Evolutionary conservation across 2,329 filamentous ascomycete genomes (phyloP).

Genomic region (Mycosphaerelloides madeirae): DNA sequence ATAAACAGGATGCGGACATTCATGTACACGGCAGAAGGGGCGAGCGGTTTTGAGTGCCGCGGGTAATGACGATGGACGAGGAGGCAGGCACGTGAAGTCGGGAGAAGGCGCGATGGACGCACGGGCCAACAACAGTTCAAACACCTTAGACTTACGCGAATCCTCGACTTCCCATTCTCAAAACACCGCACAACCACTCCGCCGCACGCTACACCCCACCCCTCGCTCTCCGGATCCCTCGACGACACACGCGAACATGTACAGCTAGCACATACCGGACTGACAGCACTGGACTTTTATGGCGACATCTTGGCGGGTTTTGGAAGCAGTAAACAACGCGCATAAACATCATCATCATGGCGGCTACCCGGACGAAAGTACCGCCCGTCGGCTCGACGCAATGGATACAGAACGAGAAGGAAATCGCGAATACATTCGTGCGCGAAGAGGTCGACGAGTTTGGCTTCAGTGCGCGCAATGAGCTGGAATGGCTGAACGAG

Average conservation of each 20-base stretch:
- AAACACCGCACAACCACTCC: constrained; percentile 10
- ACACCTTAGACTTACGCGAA: too few species aligned
- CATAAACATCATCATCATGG: constrained; percentile 15
- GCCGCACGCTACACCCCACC: constrained; percentile 5
- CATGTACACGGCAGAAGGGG: too few species aligned
- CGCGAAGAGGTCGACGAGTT: constrained; percentile 88
- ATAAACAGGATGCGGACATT: not conserved
- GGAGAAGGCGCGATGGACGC: too few species aligned
- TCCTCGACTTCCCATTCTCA: too few species aligned
- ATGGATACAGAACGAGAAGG: constrained; percentile 83
- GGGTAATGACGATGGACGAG: too few species aligned
- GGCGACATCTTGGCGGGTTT: constrained; percentile 6
- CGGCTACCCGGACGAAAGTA: constrained; percentile 24
- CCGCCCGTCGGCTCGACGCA: constrained; percentile 36
- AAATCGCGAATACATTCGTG: constrained; percentile 69
- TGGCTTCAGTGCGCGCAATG: constrained; percentile 83
- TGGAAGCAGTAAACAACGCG: constrained; percentile 10
- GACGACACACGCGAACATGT: constrained; percentile 18
- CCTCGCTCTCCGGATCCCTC: constrained; percentile 1
- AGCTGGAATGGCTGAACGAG: constrained; percentile 97
- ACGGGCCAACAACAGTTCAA: too few species aligned
- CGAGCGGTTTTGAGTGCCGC: too few species aligned
- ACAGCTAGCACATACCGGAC: constrained; percentile 12
- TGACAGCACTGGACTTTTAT: constrained; percentile 6
- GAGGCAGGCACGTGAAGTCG: too few species aligned